phyloP scores from a whole-genome alignment of 441 rosid species.

The Melastoma candidum region DNA sequence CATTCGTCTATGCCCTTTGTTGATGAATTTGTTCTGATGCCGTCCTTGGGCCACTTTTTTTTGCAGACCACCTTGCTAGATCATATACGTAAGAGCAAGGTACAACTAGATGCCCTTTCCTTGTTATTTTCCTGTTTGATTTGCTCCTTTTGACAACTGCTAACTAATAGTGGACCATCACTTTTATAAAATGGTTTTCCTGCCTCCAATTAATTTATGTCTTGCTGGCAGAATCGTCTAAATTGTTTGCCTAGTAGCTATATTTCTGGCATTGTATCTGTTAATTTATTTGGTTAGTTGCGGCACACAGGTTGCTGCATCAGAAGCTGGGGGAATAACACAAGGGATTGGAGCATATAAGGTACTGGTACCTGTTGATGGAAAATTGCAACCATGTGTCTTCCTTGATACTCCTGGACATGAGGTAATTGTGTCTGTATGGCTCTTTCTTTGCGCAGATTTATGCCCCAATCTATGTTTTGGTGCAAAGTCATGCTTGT shows the following conservation, averaged over 20 bases:
- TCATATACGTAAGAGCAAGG: constrained; percentile 90
- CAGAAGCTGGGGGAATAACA: constrained; percentile 97
- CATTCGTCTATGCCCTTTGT: not conserved
- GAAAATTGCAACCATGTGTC: constrained; percentile 71
- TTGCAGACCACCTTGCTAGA: constrained; percentile 94
- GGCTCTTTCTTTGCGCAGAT: too few species aligned
- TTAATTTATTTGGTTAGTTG: constrained; percentile 21
- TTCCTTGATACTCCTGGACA: constrained; percentile 99
- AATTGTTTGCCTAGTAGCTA: too few species aligned
- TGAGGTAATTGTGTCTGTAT: constrained; percentile 41
- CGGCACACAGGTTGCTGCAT: constrained; percentile 68
- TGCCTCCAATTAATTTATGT: too few species aligned
- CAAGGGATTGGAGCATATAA: constrained; percentile 97
- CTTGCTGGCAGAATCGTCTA: too few species aligned
- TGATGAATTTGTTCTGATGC: constrained; percentile 22
- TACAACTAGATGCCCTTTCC: constrained; percentile 24
- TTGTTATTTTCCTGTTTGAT: not conserved
- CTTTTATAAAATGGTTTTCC: too few species aligned
- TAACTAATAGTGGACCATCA: too few species aligned
- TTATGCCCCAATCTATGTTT: constrained; percentile 5
- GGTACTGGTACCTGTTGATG: constrained; percentile 76
- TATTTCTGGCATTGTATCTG: too few species aligned
- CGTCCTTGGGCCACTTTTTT: constrained; percentile 19
- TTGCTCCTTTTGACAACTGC: constrained; percentile 4
- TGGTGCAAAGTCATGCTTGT: not conserved